Evolutionary conservation across 2,329 filamentous ascomycete genomes (phyloP).

Genomic region (Bipolaris oryzae): DNA sequence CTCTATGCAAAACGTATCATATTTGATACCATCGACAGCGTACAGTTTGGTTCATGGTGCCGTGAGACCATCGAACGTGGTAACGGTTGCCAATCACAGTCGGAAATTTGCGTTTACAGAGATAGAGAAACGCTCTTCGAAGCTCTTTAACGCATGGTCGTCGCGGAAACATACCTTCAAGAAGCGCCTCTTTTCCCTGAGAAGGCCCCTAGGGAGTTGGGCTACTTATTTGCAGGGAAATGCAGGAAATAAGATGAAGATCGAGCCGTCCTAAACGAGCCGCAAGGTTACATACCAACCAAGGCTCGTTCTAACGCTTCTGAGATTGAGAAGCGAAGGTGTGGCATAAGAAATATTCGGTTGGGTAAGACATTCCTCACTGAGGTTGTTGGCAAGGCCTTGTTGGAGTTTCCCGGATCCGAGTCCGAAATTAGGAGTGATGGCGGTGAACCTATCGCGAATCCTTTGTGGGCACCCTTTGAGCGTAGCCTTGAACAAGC

Average conservation of each 20-base stretch:
- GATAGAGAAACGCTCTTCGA: not conserved
- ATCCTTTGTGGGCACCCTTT: not conserved
- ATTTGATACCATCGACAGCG: not conserved
- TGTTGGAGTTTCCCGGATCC: not conserved
- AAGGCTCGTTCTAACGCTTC: not conserved
- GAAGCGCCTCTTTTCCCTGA: not conserved
- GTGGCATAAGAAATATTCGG: not conserved
- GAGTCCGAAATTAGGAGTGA: not conserved
- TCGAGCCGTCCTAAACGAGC: not conserved
- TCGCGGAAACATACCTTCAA: not conserved
- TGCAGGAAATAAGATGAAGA: not conserved
- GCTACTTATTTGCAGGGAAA: not conserved
- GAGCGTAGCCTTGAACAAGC: not conserved
- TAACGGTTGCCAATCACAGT: not conserved
- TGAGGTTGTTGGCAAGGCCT: not conserved
- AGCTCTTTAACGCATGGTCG: not conserved
- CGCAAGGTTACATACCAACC: not conserved
- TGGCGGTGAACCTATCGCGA: not conserved
- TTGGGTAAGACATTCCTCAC: not conserved
- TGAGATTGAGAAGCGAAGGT: not conserved
- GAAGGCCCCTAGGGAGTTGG: not conserved
- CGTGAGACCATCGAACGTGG: not conserved
- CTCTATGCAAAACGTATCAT: not conserved
- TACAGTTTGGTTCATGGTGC: not conserved
- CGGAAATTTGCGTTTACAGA: not conserved